Percentiles rank a stretch among this genome's conserved stretches.
phyloP scores from a whole-genome alignment of 2,329 filamentous ascomycete species.

The Zymoseptoria crescenta region DNA sequence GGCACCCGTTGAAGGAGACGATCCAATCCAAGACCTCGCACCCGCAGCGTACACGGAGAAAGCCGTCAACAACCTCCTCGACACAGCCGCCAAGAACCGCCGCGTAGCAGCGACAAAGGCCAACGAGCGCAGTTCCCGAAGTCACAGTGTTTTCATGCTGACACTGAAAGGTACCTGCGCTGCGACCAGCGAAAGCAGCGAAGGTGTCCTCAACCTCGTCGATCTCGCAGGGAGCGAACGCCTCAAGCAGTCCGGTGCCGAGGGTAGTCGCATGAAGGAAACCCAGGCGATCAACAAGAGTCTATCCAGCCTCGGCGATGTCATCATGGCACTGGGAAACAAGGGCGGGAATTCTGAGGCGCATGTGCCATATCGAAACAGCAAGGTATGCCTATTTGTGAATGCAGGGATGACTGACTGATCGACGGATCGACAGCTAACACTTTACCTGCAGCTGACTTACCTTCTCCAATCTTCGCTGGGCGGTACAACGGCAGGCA shows the following conservation, averaged over 20 bases:
- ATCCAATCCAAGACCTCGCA: not conserved
- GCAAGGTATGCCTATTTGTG: slow-evolving; percentile 55
- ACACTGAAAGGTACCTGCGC: slow-evolving; percentile 58
- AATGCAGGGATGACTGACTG: not conserved
- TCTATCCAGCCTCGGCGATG: slow-evolving; percentile 83
- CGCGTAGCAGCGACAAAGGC: slow-evolving; percentile 95
- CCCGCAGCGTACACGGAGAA: slow-evolving; percentile 22
- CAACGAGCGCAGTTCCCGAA: slow-evolving; percentile 88
- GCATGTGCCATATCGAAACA: slow-evolving; percentile 92
- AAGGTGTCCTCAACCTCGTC: slow-evolving; percentile 90
- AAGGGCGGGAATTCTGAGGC: slow-evolving; percentile 57
- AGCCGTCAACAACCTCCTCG: slow-evolving; percentile 41
- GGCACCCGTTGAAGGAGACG: slow-evolving; percentile 8
- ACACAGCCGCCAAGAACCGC: slow-evolving; percentile 73
- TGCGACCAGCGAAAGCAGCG: slow-evolving; percentile 73
- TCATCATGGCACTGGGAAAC: slow-evolving; percentile 84
- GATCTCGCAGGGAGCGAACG: slow-evolving; percentile 91
- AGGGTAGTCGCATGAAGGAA: slow-evolving; percentile 81
- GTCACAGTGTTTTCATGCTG: slow-evolving; percentile 92
- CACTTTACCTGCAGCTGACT: slow-evolving; percentile 55
- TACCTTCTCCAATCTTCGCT: slow-evolving; percentile 91
- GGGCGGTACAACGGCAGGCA: slow-evolving; percentile 61
- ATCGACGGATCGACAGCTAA: slow-evolving; percentile 2
- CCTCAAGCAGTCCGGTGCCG: slow-evolving; percentile 75
- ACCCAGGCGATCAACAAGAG: slow-evolving; percentile 98